A percentile compares a stretch with the other conserved stretches of the same genome.
These are phyloP conservation scores for Saccharomyces jurei DNA, from an alignment of 805 yeast genomes.

Conservation along the genomic window DNA sequence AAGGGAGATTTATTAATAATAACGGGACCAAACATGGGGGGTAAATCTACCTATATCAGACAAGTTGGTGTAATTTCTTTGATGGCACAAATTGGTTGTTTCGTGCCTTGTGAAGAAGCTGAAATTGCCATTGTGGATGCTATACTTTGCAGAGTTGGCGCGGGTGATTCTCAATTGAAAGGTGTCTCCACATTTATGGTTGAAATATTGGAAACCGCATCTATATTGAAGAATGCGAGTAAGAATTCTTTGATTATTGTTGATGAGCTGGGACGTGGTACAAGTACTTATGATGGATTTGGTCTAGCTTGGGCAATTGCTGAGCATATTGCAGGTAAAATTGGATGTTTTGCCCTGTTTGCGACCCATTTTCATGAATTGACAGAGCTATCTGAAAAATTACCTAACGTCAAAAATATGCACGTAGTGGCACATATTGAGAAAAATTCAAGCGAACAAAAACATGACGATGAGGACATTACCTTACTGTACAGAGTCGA, in stretches of 20 bases:
- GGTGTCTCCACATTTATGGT: slow-evolving; percentile 98
- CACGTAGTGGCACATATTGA: slow-evolving; percentile 92
- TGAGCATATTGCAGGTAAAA: slow-evolving; percentile 65
- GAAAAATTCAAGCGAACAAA: slow-evolving; percentile 26
- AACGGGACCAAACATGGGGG: slow-evolving; percentile 98
- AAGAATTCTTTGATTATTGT: slow-evolving; percentile 79
- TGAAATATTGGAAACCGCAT: slow-evolving; percentile 94
- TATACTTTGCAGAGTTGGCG: slow-evolving; percentile 93
- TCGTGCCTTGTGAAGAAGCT: slow-evolving; percentile 72
- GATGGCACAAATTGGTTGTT: slow-evolving; percentile 85
- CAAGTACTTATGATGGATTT: slow-evolving; percentile 88
- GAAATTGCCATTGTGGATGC: slow-evolving; percentile 84
- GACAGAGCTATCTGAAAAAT: slow-evolving; percentile 63
- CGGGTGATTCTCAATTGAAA: slow-evolving; percentile 94
- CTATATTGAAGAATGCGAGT: slow-evolving; percentile 81
- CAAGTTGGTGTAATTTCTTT: slow-evolving; percentile 82
- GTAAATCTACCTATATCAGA: slow-evolving; percentile 87
- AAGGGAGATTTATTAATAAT: slow-evolving; percentile 68
- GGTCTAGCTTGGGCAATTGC: slow-evolving; percentile 97
- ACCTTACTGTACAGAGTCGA: slow-evolving; percentile 90
- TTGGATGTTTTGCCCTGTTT: slow-evolving; percentile 75
- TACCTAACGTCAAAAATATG: slow-evolving; percentile 62
- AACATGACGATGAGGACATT: slow-evolving; percentile 48
- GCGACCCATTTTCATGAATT: slow-evolving; percentile 98
- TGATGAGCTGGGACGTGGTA: slow-evolving; percentile 85